Evolutionary conservation across 805 yeast species (phyloP), one percentile per base, ranked within the genome.

Genomic region (Metschnikowia santaceciliae): DNA sequence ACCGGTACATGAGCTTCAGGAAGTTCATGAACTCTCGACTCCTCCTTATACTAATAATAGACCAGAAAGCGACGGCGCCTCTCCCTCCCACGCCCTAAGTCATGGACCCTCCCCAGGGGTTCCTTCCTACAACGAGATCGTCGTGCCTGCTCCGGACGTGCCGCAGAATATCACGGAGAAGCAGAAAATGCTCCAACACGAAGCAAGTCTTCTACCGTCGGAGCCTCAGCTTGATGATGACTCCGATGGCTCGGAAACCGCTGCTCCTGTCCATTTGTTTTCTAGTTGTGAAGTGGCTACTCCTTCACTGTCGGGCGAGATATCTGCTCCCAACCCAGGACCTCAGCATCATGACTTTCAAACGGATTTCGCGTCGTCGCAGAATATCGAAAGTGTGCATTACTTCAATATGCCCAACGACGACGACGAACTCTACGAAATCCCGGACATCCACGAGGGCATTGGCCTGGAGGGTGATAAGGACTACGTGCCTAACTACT

Each of bases 161-260:
- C 47, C 47, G 5, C 57, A 60, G 37, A 34, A 30, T n/a, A 44
- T 77, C 34, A 63, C 82, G 0, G 92, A 86, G 52, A 86, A 86
- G 62, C 85, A 84, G 53, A 59, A 75, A 14, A 64, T 84, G 57
- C 68, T 75, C 51, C 65, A 74, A 3, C 75, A 75, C 44, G 91
- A 85, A 61, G 76, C 77, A 42, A 77, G 86, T 4, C 68, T 86
- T 39, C 59, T 84, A 20, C 91, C 92, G 0, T 83, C 89, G 2
- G 85, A 67, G 32, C 77, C 77, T 1, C 68, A 65, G 1, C 52
- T 61, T 17, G 60, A 59, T 23, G 63, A 61, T 32, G 47, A 44
- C 17, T 54, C 62, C 7, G 65, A 58, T 20, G 59, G 58, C 6
- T 55, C 55, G 14, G 65, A 61, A 8, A 46, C 45, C 19, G 61